Base-by-base conservation (phyloP, 139 green algal species). In the Pycnococcus provasolii region DNA sequence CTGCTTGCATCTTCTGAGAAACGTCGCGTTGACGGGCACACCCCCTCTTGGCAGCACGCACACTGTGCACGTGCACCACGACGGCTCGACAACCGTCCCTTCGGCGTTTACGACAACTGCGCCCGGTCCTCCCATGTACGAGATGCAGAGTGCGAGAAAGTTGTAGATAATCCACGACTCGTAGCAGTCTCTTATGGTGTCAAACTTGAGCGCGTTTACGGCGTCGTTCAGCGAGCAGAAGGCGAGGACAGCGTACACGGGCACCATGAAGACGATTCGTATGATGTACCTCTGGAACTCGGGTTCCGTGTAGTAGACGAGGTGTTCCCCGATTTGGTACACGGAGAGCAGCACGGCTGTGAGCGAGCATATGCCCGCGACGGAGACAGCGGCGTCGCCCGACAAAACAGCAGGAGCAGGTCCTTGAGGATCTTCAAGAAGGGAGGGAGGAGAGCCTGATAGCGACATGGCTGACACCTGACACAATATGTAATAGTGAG, bases 101-200 rank as follows among this genome's bases (percentile, higher is more conserved):
- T 89, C 79, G 55, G 88, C 83, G 67, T 89, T 87, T 2, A 89
- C 83, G 52, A 95, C 87, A 41, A 98, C 88, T 2, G 81, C 83
- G 2, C 92, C 92, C 0, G 92, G 91, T 0, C 92, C 92, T 2
- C 92, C 92, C n/a, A 96, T 84, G 67, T 96, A 98, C 0, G 85
- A 87, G 59, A 96, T 77, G 67, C 87, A 94, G n/a, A 98, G 76
- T 1, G 79, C 81, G 52, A 94, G 81, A 79, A 98, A 98, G 70
- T 94, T 96, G 83, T 98, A 98, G 64, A 98, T 92, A 15, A 97
- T 85, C 82, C 83, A 98, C 3, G 92, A 88, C 68, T 98, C 90
- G 62, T 96, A 96, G 77, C 88, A 94, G 73, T 96, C 91, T 0
- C 91, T 77, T 0, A 94, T 73, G 1, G 89, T 91, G 60, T 90